These are phyloP conservation scores for Cyberlindnera nakhonratchasimensis DNA, from an alignment of 805 yeast species.

Conservation along the genomic window DNA sequence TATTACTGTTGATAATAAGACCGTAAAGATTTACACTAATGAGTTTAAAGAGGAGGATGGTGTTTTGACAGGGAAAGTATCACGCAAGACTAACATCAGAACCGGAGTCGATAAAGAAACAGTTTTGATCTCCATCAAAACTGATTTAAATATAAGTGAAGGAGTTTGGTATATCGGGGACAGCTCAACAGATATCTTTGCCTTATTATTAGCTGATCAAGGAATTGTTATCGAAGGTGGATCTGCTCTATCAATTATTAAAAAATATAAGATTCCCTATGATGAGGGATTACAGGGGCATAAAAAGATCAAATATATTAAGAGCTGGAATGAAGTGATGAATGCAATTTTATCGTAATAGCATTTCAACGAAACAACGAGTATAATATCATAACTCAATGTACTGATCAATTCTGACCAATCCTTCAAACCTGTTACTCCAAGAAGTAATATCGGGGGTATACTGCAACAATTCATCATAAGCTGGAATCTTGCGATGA, in stretches of 20 bases:
- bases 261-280: slow-evolving; percentile 23
- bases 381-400: slow-evolving; percentile 37
- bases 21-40: slow-evolving; percentile 42
- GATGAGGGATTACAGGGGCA: slow-evolving; percentile 18
- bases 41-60: slow-evolving; percentile 40
- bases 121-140: slow-evolving; percentile 21
- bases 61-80: slow-evolving; percentile 10
- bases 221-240: slow-evolving; percentile 47
- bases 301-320: slow-evolving; percentile 19
- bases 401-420: slow-evolving; percentile 55
- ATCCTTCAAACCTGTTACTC: slow-evolving; percentile 64
- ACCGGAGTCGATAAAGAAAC: slow-evolving; percentile 53
- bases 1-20: slow-evolving; percentile 13
- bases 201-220: slow-evolving; percentile 43
- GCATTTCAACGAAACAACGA: too few relatives aligned
- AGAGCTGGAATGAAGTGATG: slow-evolving; percentile 22
- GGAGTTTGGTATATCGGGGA: slow-evolving; percentile 54
- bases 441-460: slow-evolving; percentile 63
- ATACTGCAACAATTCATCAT: slow-evolving; percentile 63
- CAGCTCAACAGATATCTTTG: slow-evolving; percentile 54
- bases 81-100: slow-evolving; percentile 31
- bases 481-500: slow-evolving; percentile 58
- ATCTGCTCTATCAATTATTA: slow-evolving; percentile 29
- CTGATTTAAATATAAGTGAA: slow-evolving; percentile 18
- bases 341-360: too few relatives aligned